phyloP scores from a whole-genome alignment of 2,329 filamentous ascomycete genomes.

The Alternaria panax region DNA sequence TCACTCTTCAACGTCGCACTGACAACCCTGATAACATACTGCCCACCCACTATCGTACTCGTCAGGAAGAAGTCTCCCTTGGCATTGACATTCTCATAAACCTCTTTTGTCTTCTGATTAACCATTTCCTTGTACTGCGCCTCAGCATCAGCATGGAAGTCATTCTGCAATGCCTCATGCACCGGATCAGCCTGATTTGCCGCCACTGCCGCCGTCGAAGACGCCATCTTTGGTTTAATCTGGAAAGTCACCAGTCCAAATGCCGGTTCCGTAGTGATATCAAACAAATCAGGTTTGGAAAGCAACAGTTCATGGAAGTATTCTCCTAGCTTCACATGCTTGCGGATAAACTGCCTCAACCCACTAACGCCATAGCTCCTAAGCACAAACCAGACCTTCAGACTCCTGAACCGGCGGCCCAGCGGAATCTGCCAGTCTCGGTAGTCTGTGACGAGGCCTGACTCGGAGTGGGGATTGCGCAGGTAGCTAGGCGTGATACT shows the following conservation, averaged over 20 bases:
- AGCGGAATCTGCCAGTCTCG: slow-evolving; percentile 97
- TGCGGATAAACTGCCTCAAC: slow-evolving; percentile 74
- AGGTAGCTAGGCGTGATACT: slow-evolving; percentile 83
- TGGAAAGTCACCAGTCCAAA: slow-evolving; percentile 85
- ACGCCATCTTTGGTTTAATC: slow-evolving; percentile 48
- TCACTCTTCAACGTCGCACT: slow-evolving; percentile 74
- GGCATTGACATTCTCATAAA: slow-evolving; percentile 78
- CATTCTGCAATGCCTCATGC: slow-evolving; percentile 44
- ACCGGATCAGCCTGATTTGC: slow-evolving; percentile 31
- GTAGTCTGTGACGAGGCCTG: slow-evolving; percentile 89
- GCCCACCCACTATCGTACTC: slow-evolving; percentile 73
- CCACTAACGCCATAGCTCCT: slow-evolving; percentile 81
- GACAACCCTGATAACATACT: slow-evolving; percentile 82
- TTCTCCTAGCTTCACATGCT: slow-evolving; percentile 73
- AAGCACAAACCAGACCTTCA: slow-evolving; percentile 97
- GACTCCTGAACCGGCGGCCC: slow-evolving; percentile 81
- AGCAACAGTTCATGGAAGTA: slow-evolving; percentile 69
- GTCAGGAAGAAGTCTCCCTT: slow-evolving; percentile 84
- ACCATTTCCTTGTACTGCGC: slow-evolving; percentile 60
- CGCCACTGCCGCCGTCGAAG: not conserved
- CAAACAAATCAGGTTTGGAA: slow-evolving; percentile 72
- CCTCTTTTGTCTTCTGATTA: slow-evolving; percentile 73
- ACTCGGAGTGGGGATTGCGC: slow-evolving; percentile 79
- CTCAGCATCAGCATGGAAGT: slow-evolving; percentile 45
- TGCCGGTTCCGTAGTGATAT: slow-evolving; percentile 73